A percentile compares a stretch with the other conserved stretches of the same genome.
These are phyloP conservation scores for Anastatica hierochuntica DNA, from an alignment of 345 rosid genomes.

Conservation along the genomic window DNA sequence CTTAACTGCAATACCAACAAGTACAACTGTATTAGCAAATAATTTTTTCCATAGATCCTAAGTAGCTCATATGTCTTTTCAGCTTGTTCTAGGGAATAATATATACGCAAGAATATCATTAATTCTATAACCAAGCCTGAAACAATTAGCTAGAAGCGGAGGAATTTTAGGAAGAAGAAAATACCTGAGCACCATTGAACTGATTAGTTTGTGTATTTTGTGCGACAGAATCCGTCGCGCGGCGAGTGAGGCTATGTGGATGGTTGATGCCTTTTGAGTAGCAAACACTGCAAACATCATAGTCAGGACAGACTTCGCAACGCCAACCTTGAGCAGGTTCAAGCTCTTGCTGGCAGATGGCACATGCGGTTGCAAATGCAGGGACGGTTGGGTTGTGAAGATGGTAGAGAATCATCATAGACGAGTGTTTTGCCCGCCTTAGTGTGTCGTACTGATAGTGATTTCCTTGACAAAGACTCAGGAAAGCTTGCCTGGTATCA, in stretches of 20 bases:
- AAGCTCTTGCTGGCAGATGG: conserved; percentile 72
- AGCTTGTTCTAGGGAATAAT: neutral
- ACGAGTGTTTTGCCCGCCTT: conserved; percentile 95
- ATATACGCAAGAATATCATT: neutral
- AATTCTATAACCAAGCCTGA: neutral
- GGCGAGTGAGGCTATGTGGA: conserved; percentile 79
- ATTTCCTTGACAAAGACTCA: conserved; percentile 98
- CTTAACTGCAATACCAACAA: conserved; percentile 57
- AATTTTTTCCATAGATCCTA: neutral
- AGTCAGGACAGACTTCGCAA: conserved; percentile 89
- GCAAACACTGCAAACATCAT: conserved; percentile 82
- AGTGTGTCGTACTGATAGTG: conserved; percentile 96
- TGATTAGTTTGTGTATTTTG: conserved; percentile 92
- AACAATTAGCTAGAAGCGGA: neutral
- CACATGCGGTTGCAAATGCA: conserved; percentile 84
- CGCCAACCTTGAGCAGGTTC: conserved; percentile 99
- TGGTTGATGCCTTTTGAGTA: conserved; percentile 84
- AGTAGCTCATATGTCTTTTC: neutral
- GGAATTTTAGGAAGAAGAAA: neutral
- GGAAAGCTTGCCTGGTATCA: conserved; percentile 96
- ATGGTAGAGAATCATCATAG: conserved; percentile 98
- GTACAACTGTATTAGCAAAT: conserved; percentile 1
- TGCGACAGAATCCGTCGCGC: conserved; percentile 77
- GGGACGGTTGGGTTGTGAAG: conserved; percentile 99
- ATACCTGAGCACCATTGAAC: conserved; percentile 60